These are phyloP conservation scores for Phlyctochytrium arcticum DNA, from an alignment of 192 early-diverging fungal species.

Conservation along the genomic window DNA sequence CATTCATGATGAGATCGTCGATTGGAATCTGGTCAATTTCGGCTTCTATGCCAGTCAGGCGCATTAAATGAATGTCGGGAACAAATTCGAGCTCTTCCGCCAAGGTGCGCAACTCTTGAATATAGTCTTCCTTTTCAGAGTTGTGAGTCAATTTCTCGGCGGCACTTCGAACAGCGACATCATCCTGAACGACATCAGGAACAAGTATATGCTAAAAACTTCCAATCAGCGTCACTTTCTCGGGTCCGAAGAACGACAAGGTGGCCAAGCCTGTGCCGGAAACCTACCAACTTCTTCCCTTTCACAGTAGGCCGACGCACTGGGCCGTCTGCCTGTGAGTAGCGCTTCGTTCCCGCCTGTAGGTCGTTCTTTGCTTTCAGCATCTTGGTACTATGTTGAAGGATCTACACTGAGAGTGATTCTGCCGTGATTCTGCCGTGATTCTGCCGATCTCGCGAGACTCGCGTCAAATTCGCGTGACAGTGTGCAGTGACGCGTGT, in stretches of 20 bases:
- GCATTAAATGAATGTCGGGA: conserved; percentile 25
- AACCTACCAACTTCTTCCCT: conserved; percentile 20
- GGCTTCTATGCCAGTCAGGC: conserved; percentile 7
- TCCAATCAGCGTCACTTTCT: neutral
- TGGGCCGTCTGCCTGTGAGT: conserved; percentile 20
- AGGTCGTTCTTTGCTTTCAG: conserved; percentile 4
- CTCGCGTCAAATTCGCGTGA: too few relatives aligned
- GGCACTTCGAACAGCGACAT: conserved; percentile 21
- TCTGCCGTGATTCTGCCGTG: too few relatives aligned
- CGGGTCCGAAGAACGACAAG: neutral
- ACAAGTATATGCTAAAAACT: conserved; percentile 32
- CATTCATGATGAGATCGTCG: conserved; percentile 32
- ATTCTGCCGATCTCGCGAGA: too few relatives aligned
- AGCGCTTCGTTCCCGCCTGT: conserved; percentile 7
- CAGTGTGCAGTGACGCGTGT: too few relatives aligned
- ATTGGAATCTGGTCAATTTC: conserved; percentile 19
- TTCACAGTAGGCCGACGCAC: conserved; percentile 20
- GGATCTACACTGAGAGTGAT: too few relatives aligned
- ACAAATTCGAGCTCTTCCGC: conserved; percentile 27
- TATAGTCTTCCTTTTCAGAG: conserved; percentile 35
- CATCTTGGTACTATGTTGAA: too few relatives aligned
- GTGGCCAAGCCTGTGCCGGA: neutral
- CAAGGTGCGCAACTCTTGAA: conserved; percentile 21
- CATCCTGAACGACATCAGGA: conserved; percentile 26
- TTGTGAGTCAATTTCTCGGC: conserved; percentile 30